Percentiles rank a stretch among this genome's conserved stretches.
Conservation (phyloP, 2,329 filamentous ascomycete genomes). For the Podosphaera xanthii region DNA sequence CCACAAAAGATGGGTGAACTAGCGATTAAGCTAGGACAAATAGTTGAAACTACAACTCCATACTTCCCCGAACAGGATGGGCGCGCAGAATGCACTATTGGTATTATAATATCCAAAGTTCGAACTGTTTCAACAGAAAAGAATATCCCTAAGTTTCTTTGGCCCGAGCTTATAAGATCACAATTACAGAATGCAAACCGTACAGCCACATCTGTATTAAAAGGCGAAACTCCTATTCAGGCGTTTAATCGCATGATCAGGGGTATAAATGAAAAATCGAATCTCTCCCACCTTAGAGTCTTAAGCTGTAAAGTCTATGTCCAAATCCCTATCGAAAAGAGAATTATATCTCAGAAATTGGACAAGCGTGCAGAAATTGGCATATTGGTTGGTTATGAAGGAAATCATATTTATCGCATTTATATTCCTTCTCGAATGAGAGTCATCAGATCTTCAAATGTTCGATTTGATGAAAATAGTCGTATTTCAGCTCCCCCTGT, state of each 20-base stretch:
- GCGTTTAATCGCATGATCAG: background rate
- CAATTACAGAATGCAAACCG: background rate
- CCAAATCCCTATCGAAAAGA: background rate
- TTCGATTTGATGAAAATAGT: too few species aligned
- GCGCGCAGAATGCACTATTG: background rate
- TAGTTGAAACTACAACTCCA: too few species aligned
- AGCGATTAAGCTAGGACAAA: too few species aligned
- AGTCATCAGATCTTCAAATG: too few species aligned
- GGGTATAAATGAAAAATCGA: background rate
- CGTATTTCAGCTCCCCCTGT: too few species aligned
- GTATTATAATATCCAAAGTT: background rate
- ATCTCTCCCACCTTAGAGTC: background rate
- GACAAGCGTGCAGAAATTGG: too few species aligned
- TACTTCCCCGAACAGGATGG: too few species aligned
- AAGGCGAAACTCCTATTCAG: background rate
- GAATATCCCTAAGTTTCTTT: background rate
- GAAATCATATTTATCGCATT: too few species aligned
- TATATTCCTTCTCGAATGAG: too few species aligned
- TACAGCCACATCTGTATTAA: background rate
- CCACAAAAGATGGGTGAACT: too few species aligned
- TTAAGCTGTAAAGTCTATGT: background rate
- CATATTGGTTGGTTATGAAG: too few species aligned
- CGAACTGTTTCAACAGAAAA: background rate
- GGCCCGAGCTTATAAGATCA: background rate
- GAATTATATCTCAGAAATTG: background rate